These are phyloP conservation scores for Russula lepida DNA, from an alignment of 768 basidiomycete species.

Conservation along the genomic window DNA sequence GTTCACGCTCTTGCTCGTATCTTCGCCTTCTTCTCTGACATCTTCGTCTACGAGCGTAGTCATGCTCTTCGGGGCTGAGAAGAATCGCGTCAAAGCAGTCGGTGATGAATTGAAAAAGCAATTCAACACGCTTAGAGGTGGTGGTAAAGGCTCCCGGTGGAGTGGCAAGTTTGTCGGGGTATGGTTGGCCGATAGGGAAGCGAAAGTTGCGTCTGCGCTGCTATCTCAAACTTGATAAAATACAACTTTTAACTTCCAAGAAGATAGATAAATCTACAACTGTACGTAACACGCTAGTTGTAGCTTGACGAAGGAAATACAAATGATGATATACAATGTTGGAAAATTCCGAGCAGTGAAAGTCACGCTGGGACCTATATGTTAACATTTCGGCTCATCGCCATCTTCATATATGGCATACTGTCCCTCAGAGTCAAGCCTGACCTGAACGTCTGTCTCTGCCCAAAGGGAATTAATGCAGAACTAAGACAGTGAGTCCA, in stretches of 20 bases:
- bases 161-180: slow-evolving; percentile 65
- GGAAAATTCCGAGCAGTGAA: not conserved
- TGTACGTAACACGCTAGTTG: not conserved
- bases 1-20: slow-evolving; percentile 50
- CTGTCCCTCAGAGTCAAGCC: slow-evolving; percentile 19
- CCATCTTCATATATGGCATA: slow-evolving; percentile 17
- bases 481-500: not conserved
- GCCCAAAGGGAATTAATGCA: not conserved
- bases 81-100: slow-evolving; percentile 46
- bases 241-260: not conserved
- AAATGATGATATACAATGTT: slow-evolving; percentile 11
- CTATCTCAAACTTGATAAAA: not conserved
- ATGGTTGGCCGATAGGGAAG: slow-evolving; percentile 47
- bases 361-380: not conserved
- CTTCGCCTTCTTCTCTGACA: slow-evolving; percentile 52
- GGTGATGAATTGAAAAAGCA: slow-evolving; percentile 51
- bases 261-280: not conserved
- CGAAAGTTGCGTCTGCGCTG: slow-evolving; percentile 25
- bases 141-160: slow-evolving; percentile 69
- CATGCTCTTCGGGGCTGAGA: slow-evolving; percentile 52
- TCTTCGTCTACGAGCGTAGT: slow-evolving; percentile 43
- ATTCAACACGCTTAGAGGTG: slow-evolving; percentile 56
- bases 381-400: slow-evolving; percentile 4
- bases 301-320: slow-evolving; percentile 1
- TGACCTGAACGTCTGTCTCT: slow-evolving; percentile 15